Conservation (phyloP, 768 basidiomycete species). For the Russula olivacea region DNA sequence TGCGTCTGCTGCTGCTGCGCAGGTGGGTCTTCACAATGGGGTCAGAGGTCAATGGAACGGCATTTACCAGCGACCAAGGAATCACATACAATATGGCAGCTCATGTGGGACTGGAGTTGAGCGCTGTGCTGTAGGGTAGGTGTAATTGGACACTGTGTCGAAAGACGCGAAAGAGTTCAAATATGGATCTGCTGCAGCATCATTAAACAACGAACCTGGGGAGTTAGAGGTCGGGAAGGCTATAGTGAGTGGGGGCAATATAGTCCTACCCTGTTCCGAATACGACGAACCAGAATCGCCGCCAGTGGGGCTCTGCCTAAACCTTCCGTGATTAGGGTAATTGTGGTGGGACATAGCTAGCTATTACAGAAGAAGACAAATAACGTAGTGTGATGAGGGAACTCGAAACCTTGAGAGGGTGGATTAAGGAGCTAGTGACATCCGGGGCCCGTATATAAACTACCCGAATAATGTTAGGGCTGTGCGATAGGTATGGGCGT, state of each 20-base stretch:
- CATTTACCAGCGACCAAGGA: background rate
- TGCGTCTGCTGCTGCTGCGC: conserved; percentile 10
- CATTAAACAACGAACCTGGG: conserved; percentile 24
- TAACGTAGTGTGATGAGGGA: conserved; percentile 21
- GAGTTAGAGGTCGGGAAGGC: conserved; percentile 22
- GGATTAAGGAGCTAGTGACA: conserved; percentile 7
- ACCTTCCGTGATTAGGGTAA: conserved; percentile 22
- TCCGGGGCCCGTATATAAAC: background rate
- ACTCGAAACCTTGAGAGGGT: background rate
- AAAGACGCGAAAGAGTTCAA: conserved; percentile 13
- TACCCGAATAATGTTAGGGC: background rate
- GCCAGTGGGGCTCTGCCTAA: conserved; percentile 11
- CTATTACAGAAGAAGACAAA: conserved; percentile 25
- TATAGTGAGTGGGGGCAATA: conserved; percentile 24
- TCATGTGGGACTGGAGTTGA: conserved; percentile 15
- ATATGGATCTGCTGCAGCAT: conserved; percentile 8
- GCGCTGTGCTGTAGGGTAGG: conserved; percentile 14
- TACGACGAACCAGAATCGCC: conserved; percentile 24
- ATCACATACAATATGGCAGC: conserved; percentile 11
- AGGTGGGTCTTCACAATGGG: conserved; percentile 6
- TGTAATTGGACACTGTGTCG: conserved; percentile 16
- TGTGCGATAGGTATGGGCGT: background rate
- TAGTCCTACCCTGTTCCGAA: conserved; percentile 25
- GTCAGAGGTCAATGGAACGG: conserved; percentile 5
- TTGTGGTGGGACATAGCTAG: conserved; percentile 25